These are phyloP conservation scores for Saccharomycopsis hybrid DNA, from an alignment of 1,139 yeast species.

Conservation along the genomic window DNA sequence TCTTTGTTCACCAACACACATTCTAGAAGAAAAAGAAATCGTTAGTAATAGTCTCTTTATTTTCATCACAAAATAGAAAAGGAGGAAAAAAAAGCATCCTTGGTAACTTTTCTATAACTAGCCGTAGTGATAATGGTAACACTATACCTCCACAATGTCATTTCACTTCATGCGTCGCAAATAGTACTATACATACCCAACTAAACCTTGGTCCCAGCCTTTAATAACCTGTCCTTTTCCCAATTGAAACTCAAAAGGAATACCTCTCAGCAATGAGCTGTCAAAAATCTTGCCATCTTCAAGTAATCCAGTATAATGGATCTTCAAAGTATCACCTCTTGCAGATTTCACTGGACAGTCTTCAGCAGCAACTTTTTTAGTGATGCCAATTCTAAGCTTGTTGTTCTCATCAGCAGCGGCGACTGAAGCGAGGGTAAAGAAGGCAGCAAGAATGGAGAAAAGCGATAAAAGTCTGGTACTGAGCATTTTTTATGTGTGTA, in stretches of 20 bases:
- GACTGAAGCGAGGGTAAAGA: neutral
- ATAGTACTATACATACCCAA: constrained; percentile 25
- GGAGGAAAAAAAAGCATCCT: too few relatives aligned
- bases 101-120: too few relatives aligned
- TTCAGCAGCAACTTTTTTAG: constrained; percentile 34
- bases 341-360: constrained; percentile 52
- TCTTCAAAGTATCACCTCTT: constrained; percentile 58
- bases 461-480: too few relatives aligned
- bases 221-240: constrained; percentile 74
- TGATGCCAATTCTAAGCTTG: constrained; percentile 31
- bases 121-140: constrained; percentile 32
- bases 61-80: too few relatives aligned
- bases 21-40: constrained; percentile 29
- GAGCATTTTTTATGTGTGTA: too few relatives aligned
- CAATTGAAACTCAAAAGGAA: constrained; percentile 60
- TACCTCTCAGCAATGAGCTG: constrained; percentile 57
- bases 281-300: constrained; percentile 69
- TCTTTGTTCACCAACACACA: constrained; percentile 87
- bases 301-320: constrained; percentile 70
- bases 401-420: constrained; percentile 3
- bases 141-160: constrained; percentile 2
- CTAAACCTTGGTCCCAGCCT: constrained; percentile 86
- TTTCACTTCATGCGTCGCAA: neutral
- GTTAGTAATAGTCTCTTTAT: too few relatives aligned
- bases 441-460: neutral